Evolutionary conservation across 768 basidiomycete genomes (phyloP), one percentile per base, ranked within the genome.

Genomic region (Lanmaoa rubissima): DNA sequence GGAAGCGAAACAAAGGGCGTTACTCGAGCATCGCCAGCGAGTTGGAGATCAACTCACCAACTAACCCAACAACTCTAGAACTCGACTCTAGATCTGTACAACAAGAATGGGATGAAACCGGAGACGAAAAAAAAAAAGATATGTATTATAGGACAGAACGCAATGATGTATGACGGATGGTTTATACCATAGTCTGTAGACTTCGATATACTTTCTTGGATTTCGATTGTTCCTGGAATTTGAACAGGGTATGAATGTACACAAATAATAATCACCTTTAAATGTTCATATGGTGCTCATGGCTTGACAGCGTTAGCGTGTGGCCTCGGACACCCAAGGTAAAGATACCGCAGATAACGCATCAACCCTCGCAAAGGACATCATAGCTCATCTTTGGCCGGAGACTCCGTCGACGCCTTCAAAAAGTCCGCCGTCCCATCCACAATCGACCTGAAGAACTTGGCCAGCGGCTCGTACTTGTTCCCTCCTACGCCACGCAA

Each of bases 401-500:
- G 77, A 71, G 62, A 73, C 61, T 65, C 78, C 73, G 58, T 77
- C 77, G 57, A 74, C 57, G 19, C 68, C 67, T 16, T 73, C 44
- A 55, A 71, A 51, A 89, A 76, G 61, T 88, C 82, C 3, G 76
- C 83, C 4, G 85, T 82, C 51, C 88, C 89, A 56, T 88, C 85
- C 17, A 88, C 65, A 36, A 91, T 76, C 1, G 85, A 83, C 61
- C 82, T 85, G 69, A 88, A 86, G 75, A 87, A 90, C 63, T 85
- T 83, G 58, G 80, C 80, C 40, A 96, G 75, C 3, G 87, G 79
- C 51, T 92, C 88, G 60, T 84, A 79, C 74, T 95, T 95, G 65
- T 78, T 79, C 36, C 78, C 70, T 41, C 92, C 92, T 88, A 63
- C 8, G 39, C 14, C 43, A 40, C 12, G 41, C 28, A 16, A 11